phyloP scores from a whole-genome alignment of 2,329 filamentous ascomycete genomes.

The Esteya vermicola region DNA sequence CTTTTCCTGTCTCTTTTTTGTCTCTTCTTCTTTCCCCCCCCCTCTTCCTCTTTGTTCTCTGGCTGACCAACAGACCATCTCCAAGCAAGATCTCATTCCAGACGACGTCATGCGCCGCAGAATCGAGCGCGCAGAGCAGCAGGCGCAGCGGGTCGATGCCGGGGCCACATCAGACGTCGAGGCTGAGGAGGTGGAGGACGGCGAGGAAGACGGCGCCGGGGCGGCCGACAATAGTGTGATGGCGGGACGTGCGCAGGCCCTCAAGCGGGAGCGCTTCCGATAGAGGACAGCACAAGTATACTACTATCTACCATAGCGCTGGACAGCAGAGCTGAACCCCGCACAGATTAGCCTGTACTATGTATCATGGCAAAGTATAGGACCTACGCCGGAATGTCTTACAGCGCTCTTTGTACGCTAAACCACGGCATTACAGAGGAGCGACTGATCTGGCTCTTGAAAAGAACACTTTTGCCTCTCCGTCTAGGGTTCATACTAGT shows the following conservation, averaged over 20 bases:
- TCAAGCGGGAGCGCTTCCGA: slow-evolving; percentile 14
- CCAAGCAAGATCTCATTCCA: slow-evolving; percentile 35
- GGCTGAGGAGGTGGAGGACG: slow-evolving; percentile 21
- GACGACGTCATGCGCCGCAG: slow-evolving; percentile 43
- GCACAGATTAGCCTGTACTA: no score
- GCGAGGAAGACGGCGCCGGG: slow-evolving; percentile 2
- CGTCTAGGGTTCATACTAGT: no score
- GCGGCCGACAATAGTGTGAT: slow-evolving; percentile 8
- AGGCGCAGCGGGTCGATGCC: slow-evolving; percentile 27
- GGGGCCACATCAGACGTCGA: slow-evolving; percentile 20
- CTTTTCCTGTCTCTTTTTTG: slow-evolving; percentile 8
- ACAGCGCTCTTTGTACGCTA: no score
- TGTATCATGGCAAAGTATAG: no score
- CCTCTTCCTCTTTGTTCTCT: neutral
- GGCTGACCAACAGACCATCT: slow-evolving; percentile 26
- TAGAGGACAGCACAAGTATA: no score
- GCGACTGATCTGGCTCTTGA: no score
- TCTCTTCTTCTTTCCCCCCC: neutral
- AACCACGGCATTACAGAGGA: no score
- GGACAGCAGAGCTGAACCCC: neutral
- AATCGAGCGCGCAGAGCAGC: slow-evolving; percentile 38
- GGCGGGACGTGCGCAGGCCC: slow-evolving; percentile 8
- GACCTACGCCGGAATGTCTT: no score
- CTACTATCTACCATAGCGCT: neutral
- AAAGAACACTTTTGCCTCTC: no score